Evolutionary conservation across 2,329 filamentous ascomycete species (phyloP).

Genomic region (Zalaria sp.): DNA sequence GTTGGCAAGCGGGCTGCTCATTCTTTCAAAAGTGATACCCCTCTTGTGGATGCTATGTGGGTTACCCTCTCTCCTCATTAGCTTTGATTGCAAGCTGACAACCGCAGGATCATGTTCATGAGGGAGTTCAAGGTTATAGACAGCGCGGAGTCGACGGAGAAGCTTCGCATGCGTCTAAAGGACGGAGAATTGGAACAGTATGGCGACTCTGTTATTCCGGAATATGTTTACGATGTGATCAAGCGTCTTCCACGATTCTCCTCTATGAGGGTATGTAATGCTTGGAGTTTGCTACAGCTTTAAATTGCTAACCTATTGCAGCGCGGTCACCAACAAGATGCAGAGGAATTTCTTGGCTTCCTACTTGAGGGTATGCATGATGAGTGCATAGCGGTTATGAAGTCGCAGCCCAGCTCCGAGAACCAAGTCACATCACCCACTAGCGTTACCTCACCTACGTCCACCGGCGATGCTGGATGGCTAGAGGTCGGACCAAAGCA

Average conservation of each 20-base stretch:
- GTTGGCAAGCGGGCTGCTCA: constrained; percentile 70
- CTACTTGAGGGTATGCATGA: constrained; percentile 85
- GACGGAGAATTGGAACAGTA: constrained; percentile 76
- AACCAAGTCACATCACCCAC: constrained; percentile 25
- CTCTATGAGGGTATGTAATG: constrained; percentile 63
- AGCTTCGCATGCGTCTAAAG: constrained; percentile 61
- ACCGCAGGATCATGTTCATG: constrained; percentile 78
- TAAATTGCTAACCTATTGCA: constrained; percentile 23
- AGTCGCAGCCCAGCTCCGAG: constrained; percentile 11
- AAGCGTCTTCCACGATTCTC: constrained; percentile 75
- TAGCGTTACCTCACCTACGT: constrained; percentile 23
- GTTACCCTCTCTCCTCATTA: constrained; percentile 19
- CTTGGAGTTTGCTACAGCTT: not conserved
- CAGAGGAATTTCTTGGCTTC: constrained; percentile 91
- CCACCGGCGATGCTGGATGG: constrained; percentile 50
- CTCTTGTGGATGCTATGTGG: constrained; percentile 85
- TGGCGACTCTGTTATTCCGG: constrained; percentile 80
- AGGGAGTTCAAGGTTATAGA: constrained; percentile 79
- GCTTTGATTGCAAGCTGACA: constrained; percentile 2
- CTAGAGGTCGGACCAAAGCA: constrained; percentile 89
- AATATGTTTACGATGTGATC: constrained; percentile 92
- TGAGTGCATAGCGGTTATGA: constrained; percentile 69
- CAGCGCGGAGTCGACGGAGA: constrained; percentile 59
- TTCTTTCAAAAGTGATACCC: constrained; percentile 91
- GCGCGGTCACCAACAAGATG: constrained; percentile 94